phyloP scores from a whole-genome alignment of 345 rosid genomes.

The Eucalyptus sp. region DNA sequence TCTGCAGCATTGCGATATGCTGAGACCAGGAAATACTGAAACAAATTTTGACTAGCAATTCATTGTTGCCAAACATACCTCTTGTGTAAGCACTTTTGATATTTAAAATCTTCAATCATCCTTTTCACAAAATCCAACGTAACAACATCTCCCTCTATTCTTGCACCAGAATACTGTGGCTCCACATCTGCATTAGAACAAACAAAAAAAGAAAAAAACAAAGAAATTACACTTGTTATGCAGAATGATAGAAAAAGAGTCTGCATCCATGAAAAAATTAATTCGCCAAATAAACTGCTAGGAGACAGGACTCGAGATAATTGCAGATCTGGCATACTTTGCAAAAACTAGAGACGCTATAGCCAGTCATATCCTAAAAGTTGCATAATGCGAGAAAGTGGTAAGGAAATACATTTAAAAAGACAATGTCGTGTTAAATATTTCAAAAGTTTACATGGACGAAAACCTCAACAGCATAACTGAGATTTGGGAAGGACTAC shows the following conservation, averaged over 20 bases:
- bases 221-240: neutral
- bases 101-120: conserved; percentile 93
- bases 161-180: conserved; percentile 91
- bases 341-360: neutral
- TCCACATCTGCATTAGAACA: conserved; percentile 59
- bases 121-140: conserved; percentile 85
- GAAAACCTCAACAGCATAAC: neutral
- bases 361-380: neutral
- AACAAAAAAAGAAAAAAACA: neutral
- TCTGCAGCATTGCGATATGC: conserved; percentile 19
- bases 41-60: neutral
- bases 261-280: neutral
- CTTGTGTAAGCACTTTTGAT: conserved; percentile 81
- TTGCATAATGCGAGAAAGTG: neutral
- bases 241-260: neutral
- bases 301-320: neutral
- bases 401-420: neutral
- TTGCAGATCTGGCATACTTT: neutral
- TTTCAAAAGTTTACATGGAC: neutral
- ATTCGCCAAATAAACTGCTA: neutral
- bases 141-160: conserved; percentile 78
- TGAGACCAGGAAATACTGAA: neutral
- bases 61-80: conserved; percentile 22
- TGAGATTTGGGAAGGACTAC: neutral
- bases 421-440: neutral